phyloP scores from a whole-genome alignment of 192 early-diverging fungal genomes.

The Blastocladiella britannica region DNA sequence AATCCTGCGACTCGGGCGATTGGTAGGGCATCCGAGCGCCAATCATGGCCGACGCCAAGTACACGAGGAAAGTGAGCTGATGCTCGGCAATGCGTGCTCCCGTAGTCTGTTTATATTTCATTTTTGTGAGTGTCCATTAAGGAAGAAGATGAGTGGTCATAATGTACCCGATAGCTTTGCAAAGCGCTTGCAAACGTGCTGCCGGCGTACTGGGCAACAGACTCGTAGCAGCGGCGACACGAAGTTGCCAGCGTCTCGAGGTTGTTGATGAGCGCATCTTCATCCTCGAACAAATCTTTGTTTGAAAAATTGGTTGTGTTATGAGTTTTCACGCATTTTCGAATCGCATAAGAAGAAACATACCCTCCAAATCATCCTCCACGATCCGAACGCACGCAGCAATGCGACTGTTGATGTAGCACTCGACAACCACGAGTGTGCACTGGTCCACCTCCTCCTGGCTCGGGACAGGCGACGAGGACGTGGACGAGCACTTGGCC shows the following conservation, averaged over 20 bases:
- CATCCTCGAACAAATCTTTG: constrained; percentile 41
- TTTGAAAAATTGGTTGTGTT: background rate
- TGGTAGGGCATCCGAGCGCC: constrained; percentile 49
- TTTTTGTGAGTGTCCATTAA: no score
- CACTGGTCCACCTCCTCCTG: constrained; percentile 7
- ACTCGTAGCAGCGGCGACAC: constrained; percentile 43
- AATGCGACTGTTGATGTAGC: constrained; percentile 20
- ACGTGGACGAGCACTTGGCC: constrained; percentile 56
- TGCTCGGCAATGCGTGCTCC: no score
- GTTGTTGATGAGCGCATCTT: constrained; percentile 41
- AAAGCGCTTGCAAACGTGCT: no score
- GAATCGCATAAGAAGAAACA: constrained; percentile 3
- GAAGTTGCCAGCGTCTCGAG: constrained; percentile 48
- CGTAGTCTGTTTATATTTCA: no score
- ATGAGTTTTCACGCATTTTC: background rate
- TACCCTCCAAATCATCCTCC: constrained; percentile 36
- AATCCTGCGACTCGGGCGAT: constrained; percentile 58
- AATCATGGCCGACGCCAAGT: constrained; percentile 45
- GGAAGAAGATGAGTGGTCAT: no score
- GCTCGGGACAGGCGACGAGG: constrained; percentile 6
- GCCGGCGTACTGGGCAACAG: constrained; percentile 3
- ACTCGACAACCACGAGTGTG: constrained; percentile 1
- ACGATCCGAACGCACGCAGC: constrained; percentile 21
- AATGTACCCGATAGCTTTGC: no score
- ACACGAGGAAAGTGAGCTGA: constrained; percentile 61